phyloP scores from a whole-genome alignment of 148 eudicot species.

The Rhododendron griersonianum region DNA sequence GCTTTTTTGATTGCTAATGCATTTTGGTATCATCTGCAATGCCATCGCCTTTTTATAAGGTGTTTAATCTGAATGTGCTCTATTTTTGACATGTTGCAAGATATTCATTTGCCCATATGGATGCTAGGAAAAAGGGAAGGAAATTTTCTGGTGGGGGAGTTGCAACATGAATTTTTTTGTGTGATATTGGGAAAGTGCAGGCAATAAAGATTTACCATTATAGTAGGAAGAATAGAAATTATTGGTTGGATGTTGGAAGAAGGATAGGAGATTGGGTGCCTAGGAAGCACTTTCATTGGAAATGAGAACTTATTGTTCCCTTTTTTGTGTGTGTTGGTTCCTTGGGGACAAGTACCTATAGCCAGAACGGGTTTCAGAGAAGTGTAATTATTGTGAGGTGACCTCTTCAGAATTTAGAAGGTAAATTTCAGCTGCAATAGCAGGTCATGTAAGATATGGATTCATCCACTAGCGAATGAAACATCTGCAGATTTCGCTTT shows the following conservation, averaged over 20 bases:
- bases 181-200: background rate
- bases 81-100: background rate
- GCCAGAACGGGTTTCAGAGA: background rate
- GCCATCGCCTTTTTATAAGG: background rate
- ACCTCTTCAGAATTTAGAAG: background rate
- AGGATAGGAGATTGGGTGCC: background rate
- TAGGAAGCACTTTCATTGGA: background rate
- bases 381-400: background rate
- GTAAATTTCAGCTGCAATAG: background rate
- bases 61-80: background rate
- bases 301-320: background rate
- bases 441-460: background rate
- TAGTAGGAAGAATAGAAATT: background rate
- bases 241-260: background rate
- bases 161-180: background rate
- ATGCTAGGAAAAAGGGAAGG: background rate
- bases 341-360: background rate
- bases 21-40: background rate
- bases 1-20: background rate
- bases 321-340: background rate
- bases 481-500: background rate
- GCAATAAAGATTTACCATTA: background rate
- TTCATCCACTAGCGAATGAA: background rate
- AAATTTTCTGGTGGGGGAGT: background rate
- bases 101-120: background rate